These are phyloP conservation scores for Tinospora cordifolia DNA, from an alignment of 164 flowering plant genomes.

Conservation along the genomic window DNA sequence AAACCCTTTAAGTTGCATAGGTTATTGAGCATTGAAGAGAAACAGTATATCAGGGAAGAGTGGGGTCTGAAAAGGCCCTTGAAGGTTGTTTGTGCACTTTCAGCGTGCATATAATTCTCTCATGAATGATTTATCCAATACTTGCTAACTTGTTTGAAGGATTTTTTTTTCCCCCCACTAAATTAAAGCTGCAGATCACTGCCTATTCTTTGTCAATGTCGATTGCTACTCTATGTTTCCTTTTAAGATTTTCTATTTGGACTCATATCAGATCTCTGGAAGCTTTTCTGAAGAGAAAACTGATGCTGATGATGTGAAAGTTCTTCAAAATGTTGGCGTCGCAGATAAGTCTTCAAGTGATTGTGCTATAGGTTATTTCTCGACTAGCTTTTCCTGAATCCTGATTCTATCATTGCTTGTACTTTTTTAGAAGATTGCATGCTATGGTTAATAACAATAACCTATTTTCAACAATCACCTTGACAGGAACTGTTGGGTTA, in stretches of 20 bases:
- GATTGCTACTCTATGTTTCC: not conserved
- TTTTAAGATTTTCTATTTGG: not conserved
- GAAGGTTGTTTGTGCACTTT: not conserved
- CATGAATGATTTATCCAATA: not conserved
- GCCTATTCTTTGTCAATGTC: not conserved
- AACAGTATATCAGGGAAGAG: not conserved
- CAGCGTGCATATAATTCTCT: not conserved
- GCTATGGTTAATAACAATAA: not conserved
- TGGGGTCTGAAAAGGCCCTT: conserved; percentile 2
- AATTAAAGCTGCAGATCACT: not conserved
- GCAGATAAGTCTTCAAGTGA: conserved; percentile 13
- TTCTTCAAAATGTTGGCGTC: conserved; percentile 2
- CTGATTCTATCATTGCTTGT: not conserved
- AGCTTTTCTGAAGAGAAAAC: conserved; percentile 1
- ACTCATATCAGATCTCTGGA: conserved; percentile 4
- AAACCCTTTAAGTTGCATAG: not conserved
- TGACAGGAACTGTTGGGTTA: conserved; percentile 13
- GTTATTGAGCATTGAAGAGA: too few relatives aligned
- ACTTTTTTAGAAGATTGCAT: not conserved
- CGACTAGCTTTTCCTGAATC: not conserved
- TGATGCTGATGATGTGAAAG: not conserved
- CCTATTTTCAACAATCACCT: not conserved
- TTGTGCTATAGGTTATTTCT: conserved; percentile 9
- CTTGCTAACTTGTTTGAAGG: not conserved
- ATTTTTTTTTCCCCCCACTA: not conserved